Percentiles rank a stretch among this genome's conserved stretches.
phyloP scores from a whole-genome alignment of 1,284 basidiomycete genomes.

The Singerocomus rubriflavus region DNA sequence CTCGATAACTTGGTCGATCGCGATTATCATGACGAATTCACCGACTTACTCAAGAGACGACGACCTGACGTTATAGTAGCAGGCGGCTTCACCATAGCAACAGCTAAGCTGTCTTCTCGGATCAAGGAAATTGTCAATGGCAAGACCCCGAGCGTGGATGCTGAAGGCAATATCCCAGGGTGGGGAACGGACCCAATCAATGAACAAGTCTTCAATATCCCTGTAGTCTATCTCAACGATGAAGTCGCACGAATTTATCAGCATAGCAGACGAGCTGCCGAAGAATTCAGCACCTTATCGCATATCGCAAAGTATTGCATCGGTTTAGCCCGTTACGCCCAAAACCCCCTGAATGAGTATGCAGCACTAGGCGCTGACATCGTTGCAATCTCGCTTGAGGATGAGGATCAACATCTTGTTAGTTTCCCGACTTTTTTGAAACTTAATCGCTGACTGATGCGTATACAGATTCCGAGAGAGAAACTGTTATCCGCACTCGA shows the following conservation, averaged over 20 bases:
- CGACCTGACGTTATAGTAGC: constrained; percentile 89
- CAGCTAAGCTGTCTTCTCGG: constrained; percentile 66
- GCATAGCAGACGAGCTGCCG: constrained; percentile 81
- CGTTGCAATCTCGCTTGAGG: constrained; percentile 75
- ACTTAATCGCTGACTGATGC: constrained; percentile 11
- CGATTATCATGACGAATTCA: constrained; percentile 70
- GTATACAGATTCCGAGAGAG: constrained; percentile 72
- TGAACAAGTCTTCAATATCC: constrained; percentile 54
- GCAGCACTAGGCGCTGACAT: constrained; percentile 84
- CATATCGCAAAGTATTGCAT: constrained; percentile 91
- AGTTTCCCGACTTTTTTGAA: constrained; percentile 27
- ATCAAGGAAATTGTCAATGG: constrained; percentile 55
- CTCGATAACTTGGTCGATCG: constrained; percentile 83
- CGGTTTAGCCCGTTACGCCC: constrained; percentile 89
- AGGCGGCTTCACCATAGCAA: constrained; percentile 85
- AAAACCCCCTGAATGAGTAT: constrained; percentile 93
- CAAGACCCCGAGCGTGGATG: constrained; percentile 20
- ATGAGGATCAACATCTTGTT: constrained; percentile 86
- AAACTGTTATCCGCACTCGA: constrained; percentile 84
- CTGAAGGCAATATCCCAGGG: constrained; percentile 27
- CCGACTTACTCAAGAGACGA: constrained; percentile 76
- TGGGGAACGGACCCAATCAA: constrained; percentile 36
- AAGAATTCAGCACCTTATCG: constrained; percentile 83
- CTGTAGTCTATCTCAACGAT: constrained; percentile 85
- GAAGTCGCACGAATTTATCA: constrained; percentile 95